Base-by-base conservation (phyloP, 2,329 filamentous ascomycete genomes). In the Ophiocordyceps camponoti-rufipedis region DNA sequence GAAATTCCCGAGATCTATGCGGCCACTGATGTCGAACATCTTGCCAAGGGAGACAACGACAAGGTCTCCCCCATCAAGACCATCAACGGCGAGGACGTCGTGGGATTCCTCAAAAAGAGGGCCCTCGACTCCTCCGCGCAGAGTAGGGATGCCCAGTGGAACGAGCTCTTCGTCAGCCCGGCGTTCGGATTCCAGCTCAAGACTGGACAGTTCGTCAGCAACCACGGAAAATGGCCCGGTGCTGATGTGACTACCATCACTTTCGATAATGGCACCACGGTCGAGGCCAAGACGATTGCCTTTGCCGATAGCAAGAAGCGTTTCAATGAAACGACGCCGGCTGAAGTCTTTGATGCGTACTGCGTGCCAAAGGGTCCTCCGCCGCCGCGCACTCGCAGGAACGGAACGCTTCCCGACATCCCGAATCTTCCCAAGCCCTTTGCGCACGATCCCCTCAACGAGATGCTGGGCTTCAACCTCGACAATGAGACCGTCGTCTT, bases 401-500 rank as follows among this genome's bases (percentile, higher is more conserved):
- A 31, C 9, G 29, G 29, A 3, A 31, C 8, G 29, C 5, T 23
- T 3, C 35, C 10, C 40, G 38, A 16, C 8, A 7, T 14, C 28
- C 19, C 13, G 16, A 28, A 0, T 55, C 58, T 55, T 23, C 57
- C 57, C 0, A 46, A 43, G 32, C 56, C 57, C 1, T 47, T 55
- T 0, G 46, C 51, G 3, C 51, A 53, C 3, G 55, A 59, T 45
- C 44, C 16, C 2, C 42, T 48, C 18, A 52, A 55, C 29, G 48
- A 50, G 32, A 53, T 57, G 2, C 47, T 52, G 2, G 55, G 56
- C 1, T 58, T 58, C 43, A 58, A 56, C 43, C 48, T 60, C 19
- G 53, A 57, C 39, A 53, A 54, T 13, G 54, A 61, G 42, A 52
- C 54, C 1, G 53, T 56, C 2, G 55, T 59, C 4, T 47, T 60